These are phyloP conservation scores for Yamadazyma songkhlaensis DNA, from an alignment of 1,139 yeast species.

Conservation along the genomic window DNA sequence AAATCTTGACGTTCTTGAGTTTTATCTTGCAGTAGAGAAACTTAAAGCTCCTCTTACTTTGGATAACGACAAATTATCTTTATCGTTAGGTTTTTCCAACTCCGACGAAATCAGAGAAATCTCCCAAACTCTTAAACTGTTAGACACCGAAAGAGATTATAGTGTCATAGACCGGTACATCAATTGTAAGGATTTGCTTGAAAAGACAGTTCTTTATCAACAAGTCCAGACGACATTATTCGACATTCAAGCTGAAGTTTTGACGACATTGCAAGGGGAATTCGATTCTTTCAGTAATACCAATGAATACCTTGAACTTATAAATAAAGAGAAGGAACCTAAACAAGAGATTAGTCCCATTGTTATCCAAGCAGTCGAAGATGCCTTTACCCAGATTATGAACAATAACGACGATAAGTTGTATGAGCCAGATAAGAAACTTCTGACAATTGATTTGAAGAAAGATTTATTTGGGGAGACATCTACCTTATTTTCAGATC, in stretches of 20 bases:
- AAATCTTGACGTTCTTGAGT: slow-evolving; percentile 46
- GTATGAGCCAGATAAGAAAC: slow-evolving; percentile 17
- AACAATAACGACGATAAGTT: slow-evolving; percentile 17
- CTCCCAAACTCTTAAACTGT: slow-evolving; percentile 33
- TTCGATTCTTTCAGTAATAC: slow-evolving; percentile 16
- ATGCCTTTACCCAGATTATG: slow-evolving; percentile 67
- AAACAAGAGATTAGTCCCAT: slow-evolving; percentile 22
- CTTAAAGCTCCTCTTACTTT: slow-evolving; percentile 56
- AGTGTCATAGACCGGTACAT: slow-evolving; percentile 28
- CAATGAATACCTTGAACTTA: slow-evolving; percentile 10
- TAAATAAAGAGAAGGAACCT: neutral
- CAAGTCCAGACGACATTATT: slow-evolving; percentile 58
- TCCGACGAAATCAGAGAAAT: slow-evolving; percentile 49
- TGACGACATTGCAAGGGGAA: slow-evolving; percentile 27
- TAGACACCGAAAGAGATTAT: slow-evolving; percentile 10
- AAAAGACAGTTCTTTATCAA: slow-evolving; percentile 24
- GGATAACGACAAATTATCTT: slow-evolving; percentile 11
- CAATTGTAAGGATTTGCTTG: slow-evolving; percentile 12
- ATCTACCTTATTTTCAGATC: slow-evolving; percentile 19
- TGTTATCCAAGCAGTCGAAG: slow-evolving; percentile 65
- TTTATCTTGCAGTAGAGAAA: slow-evolving; percentile 66
- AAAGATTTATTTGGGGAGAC: slow-evolving; percentile 29
- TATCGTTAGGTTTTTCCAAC: slow-evolving; percentile 30
- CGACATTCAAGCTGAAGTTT: slow-evolving; percentile 52
- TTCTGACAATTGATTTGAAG: slow-evolving; percentile 11